These are phyloP conservation scores for Edaphochlamys debaryana DNA, from an alignment of 139 green algal species.

Conservation along the genomic window DNA sequence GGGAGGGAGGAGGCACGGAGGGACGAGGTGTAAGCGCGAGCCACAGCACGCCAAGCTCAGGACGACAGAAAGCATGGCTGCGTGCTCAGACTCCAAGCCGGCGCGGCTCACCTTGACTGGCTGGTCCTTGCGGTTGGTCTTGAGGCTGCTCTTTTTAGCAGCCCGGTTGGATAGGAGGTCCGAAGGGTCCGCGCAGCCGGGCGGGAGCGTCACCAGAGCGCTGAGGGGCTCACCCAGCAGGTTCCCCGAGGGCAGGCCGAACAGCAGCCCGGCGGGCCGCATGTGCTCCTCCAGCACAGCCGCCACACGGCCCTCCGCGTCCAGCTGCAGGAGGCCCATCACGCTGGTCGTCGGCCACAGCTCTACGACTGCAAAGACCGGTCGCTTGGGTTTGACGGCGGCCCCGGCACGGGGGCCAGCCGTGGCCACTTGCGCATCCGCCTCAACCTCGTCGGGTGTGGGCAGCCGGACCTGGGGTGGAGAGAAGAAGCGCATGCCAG, in stretches of 20 bases:
- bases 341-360: not conserved
- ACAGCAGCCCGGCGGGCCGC: slow-evolving; percentile 34
- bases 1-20: too few relatives aligned
- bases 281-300: slow-evolving; percentile 6
- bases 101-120: slow-evolving; percentile 5
- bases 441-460: too few relatives aligned
- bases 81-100: too few relatives aligned
- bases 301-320: not conserved
- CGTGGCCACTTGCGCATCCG: too few relatives aligned
- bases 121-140: slow-evolving; percentile 9
- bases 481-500: too few relatives aligned
- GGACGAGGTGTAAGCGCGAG: too few relatives aligned
- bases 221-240: not conserved
- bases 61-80: too few relatives aligned
- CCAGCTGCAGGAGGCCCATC: slow-evolving; percentile 18
- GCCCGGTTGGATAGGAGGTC: not conserved
- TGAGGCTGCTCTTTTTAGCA: slow-evolving; percentile 40
- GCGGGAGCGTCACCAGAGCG: not conserved
- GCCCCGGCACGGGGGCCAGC: too few relatives aligned
- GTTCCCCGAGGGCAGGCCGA: not conserved
- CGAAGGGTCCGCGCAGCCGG: not conserved
- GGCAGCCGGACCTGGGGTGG: too few relatives aligned
- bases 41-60: too few relatives aligned
- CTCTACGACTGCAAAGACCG: too few relatives aligned
- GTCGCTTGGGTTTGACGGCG: too few relatives aligned